Evolutionary conservation across 139 green algal species (phyloP), one percentile per base, ranked within the genome.

Genomic region (Mesotaenium endlicherianum): DNA sequence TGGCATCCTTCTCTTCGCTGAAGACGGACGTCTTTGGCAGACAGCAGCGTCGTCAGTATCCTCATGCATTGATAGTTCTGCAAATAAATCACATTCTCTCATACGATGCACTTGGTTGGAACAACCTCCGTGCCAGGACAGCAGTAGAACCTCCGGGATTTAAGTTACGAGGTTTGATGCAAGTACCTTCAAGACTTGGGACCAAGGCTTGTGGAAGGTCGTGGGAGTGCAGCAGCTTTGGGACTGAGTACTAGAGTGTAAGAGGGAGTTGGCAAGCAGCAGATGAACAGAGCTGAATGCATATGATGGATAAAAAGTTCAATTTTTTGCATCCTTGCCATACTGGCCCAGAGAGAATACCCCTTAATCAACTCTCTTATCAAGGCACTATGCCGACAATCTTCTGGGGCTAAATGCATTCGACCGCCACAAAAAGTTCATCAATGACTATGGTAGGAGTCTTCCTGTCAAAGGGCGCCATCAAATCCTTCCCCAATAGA

Each of bases 351-450:
- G 20, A 34, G 20, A 34, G 20, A 64, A 64, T 64, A 26, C 26
- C 26, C 50, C 50, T 64, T 64, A 26, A 64, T 64, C 50, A 64
- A 64, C 20, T 26, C 20, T 64, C 26, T 26, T 64, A 64, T 64
- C 14, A 11, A 75, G 64, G 64, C 16, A 16, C 16, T 75, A 50
- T 16, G 14, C 14, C 14, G 64, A 75, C 64, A 75, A 38, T 38
- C 11, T 75, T 14, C 14, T 38, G 16, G 64, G 64, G 14, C 64
- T 75, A 11, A 75, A 38, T 16, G 64, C 64, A 16, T 42, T 45
- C 64, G 64, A 75, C 36, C 64, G 64, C 64, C 64, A 75, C 36
- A 75, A 75, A 38, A 75, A 75, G 36, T 75, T 75, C 64, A 75
- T 75, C 64, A 38, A 16, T 38, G 64, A 75, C 36, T 75, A 75